Percentiles rank a stretch among this genome's conserved stretches.
phyloP scores from a whole-genome alignment of 2,329 filamentous ascomycete species.

The Rhinocladiella similis region DNA sequence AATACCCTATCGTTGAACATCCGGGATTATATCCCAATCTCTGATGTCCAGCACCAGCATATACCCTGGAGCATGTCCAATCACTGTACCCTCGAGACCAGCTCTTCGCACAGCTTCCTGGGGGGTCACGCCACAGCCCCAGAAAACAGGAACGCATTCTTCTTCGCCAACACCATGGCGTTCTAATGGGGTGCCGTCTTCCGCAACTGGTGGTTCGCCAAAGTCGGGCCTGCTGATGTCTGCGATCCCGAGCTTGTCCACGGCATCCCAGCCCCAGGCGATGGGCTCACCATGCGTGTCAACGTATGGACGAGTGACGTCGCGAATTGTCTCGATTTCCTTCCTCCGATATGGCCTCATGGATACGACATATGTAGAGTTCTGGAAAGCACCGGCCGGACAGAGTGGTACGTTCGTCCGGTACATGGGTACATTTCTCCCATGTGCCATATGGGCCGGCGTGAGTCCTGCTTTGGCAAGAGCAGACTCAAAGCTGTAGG shows the following conservation, averaged over 20 bases:
- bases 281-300: conserved; percentile 65
- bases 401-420: conserved; percentile 57
- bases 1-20: background rate
- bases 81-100: conserved; percentile 54
- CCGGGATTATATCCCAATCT: conserved; percentile 23
- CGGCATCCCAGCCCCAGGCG: conserved; percentile 64
- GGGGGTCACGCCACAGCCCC: conserved; percentile 68
- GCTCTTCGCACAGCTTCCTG: conserved; percentile 64
- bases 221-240: conserved; percentile 57
- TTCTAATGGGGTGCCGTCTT: conserved; percentile 36
- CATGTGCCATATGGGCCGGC: conserved; percentile 51
- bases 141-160: conserved; percentile 57
- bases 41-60: conserved; percentile 60
- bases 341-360: conserved; percentile 59
- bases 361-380: conserved; percentile 59
- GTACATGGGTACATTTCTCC: conserved; percentile 63
- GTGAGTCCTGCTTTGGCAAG: conserved; percentile 52
- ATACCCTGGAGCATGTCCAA: conserved; percentile 63
- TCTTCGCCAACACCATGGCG: conserved; percentile 33
- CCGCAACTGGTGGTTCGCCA: conserved; percentile 51
- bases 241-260: conserved; percentile 53
- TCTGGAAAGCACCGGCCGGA: conserved; percentile 59
- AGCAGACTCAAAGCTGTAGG: conserved; percentile 63
- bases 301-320: conserved; percentile 56
- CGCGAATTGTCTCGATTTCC: conserved; percentile 55